phyloP scores from a whole-genome alignment of 495 filamentous ascomycete species.

The Symbiotaphrina buchneri region DNA sequence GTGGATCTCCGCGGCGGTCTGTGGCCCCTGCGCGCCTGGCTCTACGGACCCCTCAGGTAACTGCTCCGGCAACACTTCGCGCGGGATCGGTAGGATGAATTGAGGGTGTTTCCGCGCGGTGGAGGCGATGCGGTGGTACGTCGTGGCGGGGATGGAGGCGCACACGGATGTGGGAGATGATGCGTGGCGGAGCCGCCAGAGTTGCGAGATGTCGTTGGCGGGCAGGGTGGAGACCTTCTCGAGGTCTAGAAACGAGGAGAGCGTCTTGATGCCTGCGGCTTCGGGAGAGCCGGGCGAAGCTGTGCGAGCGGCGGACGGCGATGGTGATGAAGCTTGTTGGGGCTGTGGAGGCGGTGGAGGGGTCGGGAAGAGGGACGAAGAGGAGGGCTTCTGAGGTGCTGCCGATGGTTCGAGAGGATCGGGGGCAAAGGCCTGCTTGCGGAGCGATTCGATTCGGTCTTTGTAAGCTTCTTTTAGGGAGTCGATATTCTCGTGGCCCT shows the following conservation, averaged over 20 bases:
- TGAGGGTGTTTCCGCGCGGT: conserved; percentile 55
- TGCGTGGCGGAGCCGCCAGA: conserved; percentile 85
- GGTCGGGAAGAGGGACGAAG: conserved; percentile 7
- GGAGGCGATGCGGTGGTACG: conserved; percentile 40
- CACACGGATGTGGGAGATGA: conserved; percentile 45
- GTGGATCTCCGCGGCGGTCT: conserved; percentile 54
- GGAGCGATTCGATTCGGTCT: conserved; percentile 50
- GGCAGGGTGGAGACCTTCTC: conserved; percentile 51
- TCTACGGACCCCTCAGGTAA: background rate
- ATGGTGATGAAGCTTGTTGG: background rate
- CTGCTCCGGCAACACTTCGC: conserved; percentile 19
- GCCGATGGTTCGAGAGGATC: conserved; percentile 5
- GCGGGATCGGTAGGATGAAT: conserved; percentile 81
- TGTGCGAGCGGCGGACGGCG: conserved; percentile 12
- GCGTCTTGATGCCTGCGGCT: conserved; percentile 45
- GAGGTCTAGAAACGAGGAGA: conserved; percentile 66
- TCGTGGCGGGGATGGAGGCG: conserved; percentile 51
- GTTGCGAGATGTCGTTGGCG: conserved; percentile 55
- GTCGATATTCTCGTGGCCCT: conserved; percentile 50
- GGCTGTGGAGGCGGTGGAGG: conserved; percentile 14
- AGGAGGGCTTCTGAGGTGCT: too few relatives aligned
- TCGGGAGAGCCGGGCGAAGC: conserved; percentile 11
- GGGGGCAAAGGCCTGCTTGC: conserved; percentile 16
- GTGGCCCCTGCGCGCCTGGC: background rate
- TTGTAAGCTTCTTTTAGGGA: conserved; percentile 64